Evolutionary conservation across 768 basidiomycete genomes (phyloP), one percentile per base, ranked within the genome.

Genomic region (Russula lepida): DNA sequence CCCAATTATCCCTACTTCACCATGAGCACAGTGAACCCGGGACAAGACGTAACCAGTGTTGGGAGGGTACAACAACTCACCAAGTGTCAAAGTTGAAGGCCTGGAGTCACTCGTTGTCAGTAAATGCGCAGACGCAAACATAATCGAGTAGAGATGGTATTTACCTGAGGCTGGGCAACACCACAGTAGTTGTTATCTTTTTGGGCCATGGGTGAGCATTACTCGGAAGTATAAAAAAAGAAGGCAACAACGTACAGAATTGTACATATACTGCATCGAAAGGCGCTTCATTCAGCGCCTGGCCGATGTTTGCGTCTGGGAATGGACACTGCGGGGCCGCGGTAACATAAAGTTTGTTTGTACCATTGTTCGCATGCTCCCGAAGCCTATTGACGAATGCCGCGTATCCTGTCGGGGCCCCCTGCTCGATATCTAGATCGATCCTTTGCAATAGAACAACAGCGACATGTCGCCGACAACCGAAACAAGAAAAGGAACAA

Each of bases 261-360:
- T 84, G 83, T 27, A 74, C 69, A 59, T 74, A 77, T 32, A 78
- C 68, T 19, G 73, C 74, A 59, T 77, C 76, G 65, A 77, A 77
- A 15, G 60, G 54, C 1, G 72, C 74, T 3, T 62, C 66, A 53
- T 76, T 74, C 28, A 77, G 56, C 3, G 70, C 70, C 21, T 59
- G 41, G 8, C 73, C 73, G n/a, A 77, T 65, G 21, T 68, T 65
- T 13, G 74, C 70, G 59, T 76, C 76, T 2, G 76, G 74, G 59
- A 70, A 76, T 5, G 69, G 68, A 52, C 76, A 77, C 63, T 77
- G 76, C 13, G 75, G 77, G 6, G 77, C 75, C 17, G 72, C 76
- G 3, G 74, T 73, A 28, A 74, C 59, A 61, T 71, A 75, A 64
- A 71, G 72, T 71, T 67, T 66, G 64, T 77, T 76, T 61, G 67